These are phyloP conservation scores for Silybum marianum DNA, from an alignment of 129 eudicot species.

Conservation along the genomic window DNA sequence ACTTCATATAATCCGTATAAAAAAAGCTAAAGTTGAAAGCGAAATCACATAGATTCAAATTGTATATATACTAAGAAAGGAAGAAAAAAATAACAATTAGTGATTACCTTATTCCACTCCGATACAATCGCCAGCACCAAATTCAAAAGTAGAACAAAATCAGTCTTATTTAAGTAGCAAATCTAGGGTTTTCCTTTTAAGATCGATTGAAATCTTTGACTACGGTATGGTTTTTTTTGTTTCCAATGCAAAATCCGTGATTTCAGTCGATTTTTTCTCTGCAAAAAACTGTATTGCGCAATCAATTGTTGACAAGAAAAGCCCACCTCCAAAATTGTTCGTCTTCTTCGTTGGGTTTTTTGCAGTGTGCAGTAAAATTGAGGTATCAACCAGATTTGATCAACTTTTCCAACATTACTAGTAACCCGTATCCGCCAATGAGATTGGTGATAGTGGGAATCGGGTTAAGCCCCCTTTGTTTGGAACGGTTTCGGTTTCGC, in stretches of 20 bases:
- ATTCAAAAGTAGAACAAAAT: conserved; percentile 9
- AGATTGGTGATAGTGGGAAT: conserved; percentile 26
- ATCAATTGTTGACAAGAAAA: background rate
- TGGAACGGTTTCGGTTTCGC: conserved; percentile 24
- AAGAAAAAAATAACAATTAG: background rate
- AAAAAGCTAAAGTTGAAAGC: conserved; percentile 24
- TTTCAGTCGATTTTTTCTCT: conserved; percentile 15
- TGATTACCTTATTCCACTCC: conserved; percentile 17
- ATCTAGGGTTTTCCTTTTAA: conserved; percentile 23
- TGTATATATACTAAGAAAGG: background rate
- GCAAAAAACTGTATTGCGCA: background rate
- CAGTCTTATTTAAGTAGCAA: conserved; percentile 17
- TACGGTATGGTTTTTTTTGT: background rate
- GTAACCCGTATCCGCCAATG: conserved; percentile 23
- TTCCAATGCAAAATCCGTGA: conserved; percentile 19
- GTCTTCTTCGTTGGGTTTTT: background rate
- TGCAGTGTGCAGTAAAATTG: conserved; percentile 6
- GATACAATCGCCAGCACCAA: conserved; percentile 12
- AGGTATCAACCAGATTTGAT: conserved; percentile 8
- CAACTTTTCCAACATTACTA: background rate
- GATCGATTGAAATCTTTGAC: conserved; percentile 23
- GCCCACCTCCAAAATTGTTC: conserved; percentile 1
- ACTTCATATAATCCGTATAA: conserved; percentile 12
- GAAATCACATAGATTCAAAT: conserved; percentile 31
- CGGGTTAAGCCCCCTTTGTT: conserved; percentile 18